Percentiles rank a stretch among this genome's conserved stretches.
phyloP scores from a whole-genome alignment of 2,329 filamentous ascomycete genomes.

The Cadophora sp. region DNA sequence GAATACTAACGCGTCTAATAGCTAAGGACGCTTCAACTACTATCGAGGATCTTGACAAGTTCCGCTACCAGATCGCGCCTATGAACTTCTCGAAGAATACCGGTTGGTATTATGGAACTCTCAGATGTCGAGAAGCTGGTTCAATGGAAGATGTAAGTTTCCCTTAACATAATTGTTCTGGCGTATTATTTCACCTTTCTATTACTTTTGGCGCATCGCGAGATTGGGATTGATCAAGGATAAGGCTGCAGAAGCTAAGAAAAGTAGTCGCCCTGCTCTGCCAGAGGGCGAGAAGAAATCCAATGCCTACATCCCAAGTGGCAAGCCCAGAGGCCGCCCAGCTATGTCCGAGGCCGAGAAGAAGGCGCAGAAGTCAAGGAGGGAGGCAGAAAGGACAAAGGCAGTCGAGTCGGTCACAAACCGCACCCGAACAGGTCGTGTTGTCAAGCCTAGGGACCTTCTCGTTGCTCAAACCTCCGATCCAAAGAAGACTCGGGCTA shows the following conservation, averaged over 20 bases:
- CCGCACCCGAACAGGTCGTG: background rate
- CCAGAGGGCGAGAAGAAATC: conserved; percentile 39
- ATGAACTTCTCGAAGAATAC: conserved; percentile 50
- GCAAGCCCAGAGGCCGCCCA: conserved; percentile 18
- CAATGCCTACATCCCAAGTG: conserved; percentile 21
- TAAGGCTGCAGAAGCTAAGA: conserved; percentile 30
- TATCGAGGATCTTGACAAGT: conserved; percentile 64
- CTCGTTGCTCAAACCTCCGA: background rate
- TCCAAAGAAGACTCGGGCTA: background rate
- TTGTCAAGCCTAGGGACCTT: conserved; percentile 23
- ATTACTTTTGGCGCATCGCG: conserved; percentile 22
- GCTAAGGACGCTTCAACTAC: conserved; percentile 37
- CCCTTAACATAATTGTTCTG: conserved; percentile 27
- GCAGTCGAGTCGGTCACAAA: conserved; percentile 4
- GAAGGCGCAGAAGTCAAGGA: conserved; percentile 9
- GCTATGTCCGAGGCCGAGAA: conserved; percentile 8
- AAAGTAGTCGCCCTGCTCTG: conserved; percentile 29
- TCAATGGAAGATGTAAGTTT: conserved; percentile 73
- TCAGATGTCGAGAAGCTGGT: conserved; percentile 66
- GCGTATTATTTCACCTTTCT: conserved; percentile 20
- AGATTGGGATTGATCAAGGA: conserved; percentile 55
- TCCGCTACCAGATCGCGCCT: conserved; percentile 63
- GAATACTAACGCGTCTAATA: conserved; percentile 33
- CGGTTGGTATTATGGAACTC: conserved; percentile 55
- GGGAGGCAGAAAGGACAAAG: conserved; percentile 2